Conservation (phyloP, 208 protist species). For the Spongospora subterranea region DNA sequence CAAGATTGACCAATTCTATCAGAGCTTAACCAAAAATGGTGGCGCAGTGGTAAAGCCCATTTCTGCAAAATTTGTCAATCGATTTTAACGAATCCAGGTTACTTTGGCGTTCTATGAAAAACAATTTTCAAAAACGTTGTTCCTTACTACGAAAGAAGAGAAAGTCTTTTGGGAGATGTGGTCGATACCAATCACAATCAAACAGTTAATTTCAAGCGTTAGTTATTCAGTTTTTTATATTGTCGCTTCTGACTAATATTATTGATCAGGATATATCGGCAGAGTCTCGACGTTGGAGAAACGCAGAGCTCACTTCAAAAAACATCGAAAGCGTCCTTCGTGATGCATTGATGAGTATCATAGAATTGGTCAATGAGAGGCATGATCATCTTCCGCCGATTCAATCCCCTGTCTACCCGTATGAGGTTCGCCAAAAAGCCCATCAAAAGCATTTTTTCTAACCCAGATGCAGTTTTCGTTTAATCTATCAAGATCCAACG, state of each 20-base stretch:
- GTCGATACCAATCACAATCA: neutral
- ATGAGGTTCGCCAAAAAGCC: too few species aligned
- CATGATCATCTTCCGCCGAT: neutral
- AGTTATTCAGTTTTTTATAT: neutral
- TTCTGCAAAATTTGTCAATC: too few species aligned
- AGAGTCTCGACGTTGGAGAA: neutral
- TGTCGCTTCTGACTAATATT: neutral
- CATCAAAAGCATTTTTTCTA: too few species aligned
- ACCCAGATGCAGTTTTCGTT: neutral
- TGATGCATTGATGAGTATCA: neutral
- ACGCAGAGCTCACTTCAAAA: neutral
- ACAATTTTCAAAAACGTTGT: neutral
- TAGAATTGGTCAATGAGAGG: neutral
- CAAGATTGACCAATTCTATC: neutral
- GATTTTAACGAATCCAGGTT: neutral
- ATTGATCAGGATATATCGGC: too few species aligned
- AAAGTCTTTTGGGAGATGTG: neutral
- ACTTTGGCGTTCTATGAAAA: conserved; percentile 14
- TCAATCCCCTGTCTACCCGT: neutral
- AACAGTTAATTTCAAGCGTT: neutral
- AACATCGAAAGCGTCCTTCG: neutral
- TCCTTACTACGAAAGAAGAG: neutral
- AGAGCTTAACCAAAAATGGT: too few species aligned
- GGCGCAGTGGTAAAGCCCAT: too few species aligned
- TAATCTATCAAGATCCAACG: neutral